Conservation (phyloP, 164 flowering plant species). For the Tetracentron sinense region DNA sequence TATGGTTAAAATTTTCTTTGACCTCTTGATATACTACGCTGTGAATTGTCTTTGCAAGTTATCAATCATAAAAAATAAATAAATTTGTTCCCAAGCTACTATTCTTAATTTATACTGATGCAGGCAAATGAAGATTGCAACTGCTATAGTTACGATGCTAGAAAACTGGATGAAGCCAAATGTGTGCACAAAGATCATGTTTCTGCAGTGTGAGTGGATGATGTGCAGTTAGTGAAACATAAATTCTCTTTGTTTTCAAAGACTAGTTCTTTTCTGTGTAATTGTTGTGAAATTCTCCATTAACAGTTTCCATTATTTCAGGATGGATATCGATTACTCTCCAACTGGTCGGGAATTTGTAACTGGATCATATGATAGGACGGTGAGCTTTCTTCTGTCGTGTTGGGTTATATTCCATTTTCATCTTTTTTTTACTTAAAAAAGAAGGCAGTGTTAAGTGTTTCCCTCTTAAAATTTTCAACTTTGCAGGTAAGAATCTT, state of each 20-base stretch:
- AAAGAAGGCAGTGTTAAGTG: not conserved
- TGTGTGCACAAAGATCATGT: slow-evolving; percentile 93
- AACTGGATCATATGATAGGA: slow-evolving; percentile 94
- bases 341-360: slow-evolving; percentile 98
- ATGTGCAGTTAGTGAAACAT: not conserved
- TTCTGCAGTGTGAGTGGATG: slow-evolving; percentile 86
- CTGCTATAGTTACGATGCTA: slow-evolving; percentile 83
- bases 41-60: too few species aligned
- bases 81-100: too few species aligned
- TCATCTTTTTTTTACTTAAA: not conserved
- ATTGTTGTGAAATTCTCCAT: too few species aligned
- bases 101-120: slow-evolving; percentile 8
- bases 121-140: slow-evolving; percentile 96
- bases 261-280: too few species aligned
- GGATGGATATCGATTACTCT: slow-evolving; percentile 97
- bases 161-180: slow-evolving; percentile 81
- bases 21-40: too few species aligned
- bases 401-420: not conserved
- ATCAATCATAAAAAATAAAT: too few species aligned
- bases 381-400: slow-evolving; percentile 47
- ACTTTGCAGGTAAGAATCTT: slow-evolving; percentile 78
- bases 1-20: too few species aligned
- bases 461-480: not conserved
- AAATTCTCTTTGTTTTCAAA: not conserved
- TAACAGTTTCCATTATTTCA: slow-evolving; percentile 20